Evolutionary conservation across 1,284 basidiomycete species (phyloP).

Genomic region (Cutaneotrichosporon sp.): DNA sequence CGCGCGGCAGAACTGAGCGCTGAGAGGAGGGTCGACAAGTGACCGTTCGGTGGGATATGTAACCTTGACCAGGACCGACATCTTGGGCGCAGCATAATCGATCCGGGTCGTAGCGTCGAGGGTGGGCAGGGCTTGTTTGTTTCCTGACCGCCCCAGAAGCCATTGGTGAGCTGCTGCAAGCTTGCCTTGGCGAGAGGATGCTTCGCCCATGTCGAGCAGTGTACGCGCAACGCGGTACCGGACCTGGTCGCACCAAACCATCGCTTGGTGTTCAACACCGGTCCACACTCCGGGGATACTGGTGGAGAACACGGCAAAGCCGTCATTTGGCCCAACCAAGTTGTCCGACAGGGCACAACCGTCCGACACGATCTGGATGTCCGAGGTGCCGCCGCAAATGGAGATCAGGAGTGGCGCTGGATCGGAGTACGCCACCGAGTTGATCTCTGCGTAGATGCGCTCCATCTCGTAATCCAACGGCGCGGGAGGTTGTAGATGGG

Average conservation of each 20-base stretch:
- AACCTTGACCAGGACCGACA: slow-evolving; percentile 26
- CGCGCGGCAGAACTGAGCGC: slow-evolving; percentile 11
- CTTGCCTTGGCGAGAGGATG: slow-evolving; percentile 4
- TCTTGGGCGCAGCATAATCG: neutral
- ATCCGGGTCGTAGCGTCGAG: neutral
- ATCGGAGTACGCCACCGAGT: slow-evolving; percentile 52
- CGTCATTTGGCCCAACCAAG: slow-evolving; percentile 50
- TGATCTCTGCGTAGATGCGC: slow-evolving; percentile 62
- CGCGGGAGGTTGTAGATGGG: slow-evolving; percentile 84
- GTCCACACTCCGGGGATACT: slow-evolving; percentile 89
- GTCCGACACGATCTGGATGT: slow-evolving; percentile 91
- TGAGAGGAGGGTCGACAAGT: slow-evolving; percentile 1
- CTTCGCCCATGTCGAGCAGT: slow-evolving; percentile 66
- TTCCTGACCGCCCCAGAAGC: slow-evolving; percentile 10
- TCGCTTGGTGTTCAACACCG: slow-evolving; percentile 90
- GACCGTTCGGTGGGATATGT: neutral
- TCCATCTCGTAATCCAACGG: slow-evolving; percentile 76
- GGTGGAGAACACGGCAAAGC: slow-evolving; percentile 80
- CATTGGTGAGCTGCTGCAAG: slow-evolving; percentile 20
- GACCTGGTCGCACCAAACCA: slow-evolving; percentile 99
- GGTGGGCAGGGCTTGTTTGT: neutral
- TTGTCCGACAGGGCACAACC: slow-evolving; percentile 68
- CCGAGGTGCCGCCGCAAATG: slow-evolving; percentile 88
- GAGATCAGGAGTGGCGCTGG: slow-evolving; percentile 69
- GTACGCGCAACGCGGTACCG: slow-evolving; percentile 81